Evolutionary conservation across 805 yeast genomes (phyloP).

Genomic region (Starmerella sirachaensis): DNA sequence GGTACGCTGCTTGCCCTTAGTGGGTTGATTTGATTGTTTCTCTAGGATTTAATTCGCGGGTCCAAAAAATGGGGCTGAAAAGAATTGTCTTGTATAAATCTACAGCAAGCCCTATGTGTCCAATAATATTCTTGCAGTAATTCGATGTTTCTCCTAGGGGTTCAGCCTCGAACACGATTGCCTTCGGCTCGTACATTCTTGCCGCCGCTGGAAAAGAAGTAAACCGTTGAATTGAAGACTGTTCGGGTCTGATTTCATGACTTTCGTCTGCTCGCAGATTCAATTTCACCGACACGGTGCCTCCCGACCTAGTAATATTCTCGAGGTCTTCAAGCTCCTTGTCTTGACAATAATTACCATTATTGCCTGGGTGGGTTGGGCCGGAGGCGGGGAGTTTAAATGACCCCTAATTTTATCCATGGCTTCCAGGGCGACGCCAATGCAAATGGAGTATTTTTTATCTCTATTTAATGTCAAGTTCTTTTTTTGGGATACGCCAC

Average conservation of each 20-base stretch:
- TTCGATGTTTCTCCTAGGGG: constrained; percentile 66
- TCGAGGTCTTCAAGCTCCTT: constrained; percentile 62
- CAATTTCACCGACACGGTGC: constrained; percentile 51
- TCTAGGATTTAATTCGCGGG: constrained; percentile 60
- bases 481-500: constrained; percentile 78
- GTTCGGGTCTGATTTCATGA: constrained; percentile 60
- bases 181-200: constrained; percentile 65
- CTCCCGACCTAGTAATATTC: constrained; percentile 48
- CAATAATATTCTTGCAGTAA: constrained; percentile 56
- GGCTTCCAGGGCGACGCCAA: constrained; percentile 37
- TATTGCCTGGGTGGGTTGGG: constrained; percentile 71
- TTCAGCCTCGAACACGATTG: constrained; percentile 76
- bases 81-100: constrained; percentile 63
- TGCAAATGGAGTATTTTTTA: constrained; percentile 38
- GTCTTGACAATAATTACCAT: constrained; percentile 57
- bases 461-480: constrained; percentile 71
- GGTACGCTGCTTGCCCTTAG: constrained; percentile 58
- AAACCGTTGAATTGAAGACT: constrained; percentile 59
- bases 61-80: constrained; percentile 82
- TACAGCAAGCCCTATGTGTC: constrained; percentile 58
- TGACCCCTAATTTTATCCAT: constrained; percentile 48
- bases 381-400: constrained; percentile 46
- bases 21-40: constrained; percentile 57
- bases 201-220: constrained; percentile 30
- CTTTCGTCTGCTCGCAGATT: constrained; percentile 58